A percentile compares a stretch with the other conserved stretches of the same genome.
phyloP scores from a whole-genome alignment of 2,329 filamentous ascomycete species.

The Hortaea werneckii region DNA sequence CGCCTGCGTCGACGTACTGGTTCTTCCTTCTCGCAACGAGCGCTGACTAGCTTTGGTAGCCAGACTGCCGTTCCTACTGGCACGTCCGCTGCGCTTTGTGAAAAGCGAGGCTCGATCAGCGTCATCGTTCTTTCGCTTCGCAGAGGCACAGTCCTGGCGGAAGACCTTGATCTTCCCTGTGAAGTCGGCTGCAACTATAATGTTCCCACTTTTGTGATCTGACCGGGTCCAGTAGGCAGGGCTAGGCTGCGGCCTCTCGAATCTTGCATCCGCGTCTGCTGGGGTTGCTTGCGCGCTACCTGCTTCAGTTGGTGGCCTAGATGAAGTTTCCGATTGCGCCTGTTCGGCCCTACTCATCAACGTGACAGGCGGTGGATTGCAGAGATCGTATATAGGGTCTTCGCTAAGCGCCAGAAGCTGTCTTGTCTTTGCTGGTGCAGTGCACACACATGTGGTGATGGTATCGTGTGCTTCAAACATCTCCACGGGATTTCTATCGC shows the following conservation, averaged over 20 bases:
- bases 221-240: slow-evolving; percentile 69
- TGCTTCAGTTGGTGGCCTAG: slow-evolving; percentile 37
- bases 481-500: slow-evolving; percentile 74
- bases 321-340: slow-evolving; percentile 31
- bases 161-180: slow-evolving; percentile 88
- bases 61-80: slow-evolving; percentile 32
- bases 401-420: slow-evolving; percentile 70
- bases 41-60: slow-evolving; percentile 29
- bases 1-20: slow-evolving; percentile 25
- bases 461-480: slow-evolving; percentile 83
- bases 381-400: slow-evolving; percentile 91
- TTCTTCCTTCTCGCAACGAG: slow-evolving; percentile 20
- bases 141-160: slow-evolving; percentile 80
- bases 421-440: slow-evolving; percentile 70
- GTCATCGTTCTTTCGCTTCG: slow-evolving; percentile 61
- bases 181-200: slow-evolving; percentile 84
- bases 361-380: slow-evolving; percentile 85
- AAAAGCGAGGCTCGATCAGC: slow-evolving; percentile 73
- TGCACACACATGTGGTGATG: slow-evolving; percentile 78
- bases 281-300: slow-evolving; percentile 23
- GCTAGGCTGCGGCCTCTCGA: slow-evolving; percentile 45
- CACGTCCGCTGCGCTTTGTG: slow-evolving; percentile 51
- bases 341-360: slow-evolving; percentile 65
- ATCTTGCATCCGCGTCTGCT: slow-evolving; percentile 23
- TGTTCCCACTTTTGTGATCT: slow-evolving; percentile 70